Evolutionary conservation across 225 moss, liverwort and hornwort genomes (phyloP).

Genomic region (Rhytidiadelphus loreus): DNA sequence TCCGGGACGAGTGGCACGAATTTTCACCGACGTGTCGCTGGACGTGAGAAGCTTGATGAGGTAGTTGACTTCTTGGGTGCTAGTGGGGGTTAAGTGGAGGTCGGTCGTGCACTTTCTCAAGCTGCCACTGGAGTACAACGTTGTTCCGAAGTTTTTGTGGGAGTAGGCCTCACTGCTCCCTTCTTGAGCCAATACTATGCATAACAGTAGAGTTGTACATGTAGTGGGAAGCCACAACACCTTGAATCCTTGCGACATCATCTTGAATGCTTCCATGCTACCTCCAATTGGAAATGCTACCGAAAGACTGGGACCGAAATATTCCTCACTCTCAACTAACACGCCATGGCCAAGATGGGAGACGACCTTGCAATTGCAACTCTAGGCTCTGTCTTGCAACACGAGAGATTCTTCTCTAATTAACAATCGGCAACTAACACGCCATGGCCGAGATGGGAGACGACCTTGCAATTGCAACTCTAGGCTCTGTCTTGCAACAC

Average conservation of each 20-base stretch:
- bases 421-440: neutral
- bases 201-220: neutral
- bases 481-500: neutral
- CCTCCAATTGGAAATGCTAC: neutral
- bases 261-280: neutral
- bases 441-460: neutral
- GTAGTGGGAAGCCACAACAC: neutral
- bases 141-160: neutral
- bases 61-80: conserved; percentile 9
- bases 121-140: conserved; percentile 2
- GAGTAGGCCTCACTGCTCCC: neutral
- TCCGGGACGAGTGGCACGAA: conserved; percentile 28
- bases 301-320: neutral
- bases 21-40: conserved; percentile 7
- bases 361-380: neutral
- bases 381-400: neutral
- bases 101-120: conserved; percentile 22
- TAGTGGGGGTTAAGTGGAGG: neutral
- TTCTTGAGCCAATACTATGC: neutral
- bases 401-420: neutral
- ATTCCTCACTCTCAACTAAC: neutral
- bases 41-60: conserved; percentile 4
- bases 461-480: neutral
- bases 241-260: neutral
- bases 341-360: neutral